A percentile compares a stretch with the other conserved stretches of the same genome.
These are phyloP conservation scores for Mucor sp. DNA, from an alignment of 371 early-diverging fungal species.

Conservation along the genomic window DNA sequence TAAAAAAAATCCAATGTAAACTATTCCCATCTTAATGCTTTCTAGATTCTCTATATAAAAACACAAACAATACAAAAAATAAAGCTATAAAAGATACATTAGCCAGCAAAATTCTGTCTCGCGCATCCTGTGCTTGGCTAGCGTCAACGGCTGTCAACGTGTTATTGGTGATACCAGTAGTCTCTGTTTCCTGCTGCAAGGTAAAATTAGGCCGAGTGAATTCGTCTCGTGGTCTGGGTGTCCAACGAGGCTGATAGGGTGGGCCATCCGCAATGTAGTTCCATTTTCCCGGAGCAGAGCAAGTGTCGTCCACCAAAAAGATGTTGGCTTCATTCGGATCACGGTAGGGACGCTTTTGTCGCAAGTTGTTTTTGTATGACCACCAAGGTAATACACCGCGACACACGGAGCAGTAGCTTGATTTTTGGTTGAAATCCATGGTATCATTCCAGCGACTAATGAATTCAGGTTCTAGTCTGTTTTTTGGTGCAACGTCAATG, in stretches of 20 bases:
- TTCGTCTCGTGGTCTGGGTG: constrained; percentile 14
- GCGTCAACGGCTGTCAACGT: not conserved
- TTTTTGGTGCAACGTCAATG: constrained; percentile 19
- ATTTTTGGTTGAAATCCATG: constrained; percentile 14
- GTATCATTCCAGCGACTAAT: constrained; percentile 36
- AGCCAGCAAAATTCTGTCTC: not conserved
- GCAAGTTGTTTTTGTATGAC: constrained; percentile 13
- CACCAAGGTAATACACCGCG: constrained; percentile 40
- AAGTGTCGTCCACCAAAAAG: constrained; percentile 29
- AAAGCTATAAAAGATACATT: not conserved
- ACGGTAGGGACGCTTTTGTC: not conserved
- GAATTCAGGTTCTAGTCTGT: constrained; percentile 34
- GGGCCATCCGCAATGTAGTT: constrained; percentile 30
- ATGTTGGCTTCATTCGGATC: constrained; percentile 5
- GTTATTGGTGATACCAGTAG: not conserved
- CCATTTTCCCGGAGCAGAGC: constrained; percentile 36
- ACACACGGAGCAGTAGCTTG: constrained; percentile 41
- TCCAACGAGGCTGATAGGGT: constrained; percentile 28
- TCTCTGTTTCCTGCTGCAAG: not conserved
- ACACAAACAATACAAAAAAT: not conserved
- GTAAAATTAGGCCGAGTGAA: constrained; percentile 12
- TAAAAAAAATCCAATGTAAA: constrained; percentile 1
- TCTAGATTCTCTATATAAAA: constrained; percentile 1
- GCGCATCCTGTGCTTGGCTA: not conserved
- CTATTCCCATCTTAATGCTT: not conserved